These are phyloP conservation scores for Pleurozium schreberi DNA, from an alignment of 225 moss, liverwort and hornwort genomes.

Conservation along the genomic window DNA sequence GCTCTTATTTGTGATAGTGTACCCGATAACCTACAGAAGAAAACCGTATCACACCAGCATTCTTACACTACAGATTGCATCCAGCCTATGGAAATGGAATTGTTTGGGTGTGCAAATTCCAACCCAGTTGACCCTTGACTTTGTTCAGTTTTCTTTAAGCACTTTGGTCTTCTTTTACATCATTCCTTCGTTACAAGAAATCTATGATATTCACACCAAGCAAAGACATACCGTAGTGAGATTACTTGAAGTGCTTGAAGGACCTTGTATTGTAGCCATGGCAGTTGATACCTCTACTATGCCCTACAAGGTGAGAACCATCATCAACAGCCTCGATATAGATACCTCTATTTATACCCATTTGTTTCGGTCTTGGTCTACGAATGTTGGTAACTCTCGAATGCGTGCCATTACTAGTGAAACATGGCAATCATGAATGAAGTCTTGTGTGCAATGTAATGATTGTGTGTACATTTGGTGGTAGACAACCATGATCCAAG, in stretches of 20 bases:
- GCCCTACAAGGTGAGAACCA: not conserved
- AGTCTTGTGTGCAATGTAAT: not conserved
- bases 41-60: not conserved
- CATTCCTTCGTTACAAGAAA: too few species aligned
- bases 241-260: fast-evolving
- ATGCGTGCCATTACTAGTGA: not conserved
- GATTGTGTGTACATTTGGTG: not conserved
- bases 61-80: not conserved
- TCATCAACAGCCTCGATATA: not conserved
- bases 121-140: not conserved
- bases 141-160: not conserved
- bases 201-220: not conserved
- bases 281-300: not conserved
- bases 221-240: not conserved
- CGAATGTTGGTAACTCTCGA: too few species aligned
- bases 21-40: not conserved
- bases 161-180: not conserved
- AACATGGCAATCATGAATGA: not conserved
- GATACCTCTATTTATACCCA: not conserved
- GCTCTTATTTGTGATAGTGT: not conserved
- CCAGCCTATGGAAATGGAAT: not conserved
- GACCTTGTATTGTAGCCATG: not conserved
- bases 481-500: not conserved
- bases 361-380: not conserved
- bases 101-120: not conserved